Base-by-base conservation (phyloP, 2,329 filamentous ascomycete species). In the Allantophomopsis lycopodina region DNA sequence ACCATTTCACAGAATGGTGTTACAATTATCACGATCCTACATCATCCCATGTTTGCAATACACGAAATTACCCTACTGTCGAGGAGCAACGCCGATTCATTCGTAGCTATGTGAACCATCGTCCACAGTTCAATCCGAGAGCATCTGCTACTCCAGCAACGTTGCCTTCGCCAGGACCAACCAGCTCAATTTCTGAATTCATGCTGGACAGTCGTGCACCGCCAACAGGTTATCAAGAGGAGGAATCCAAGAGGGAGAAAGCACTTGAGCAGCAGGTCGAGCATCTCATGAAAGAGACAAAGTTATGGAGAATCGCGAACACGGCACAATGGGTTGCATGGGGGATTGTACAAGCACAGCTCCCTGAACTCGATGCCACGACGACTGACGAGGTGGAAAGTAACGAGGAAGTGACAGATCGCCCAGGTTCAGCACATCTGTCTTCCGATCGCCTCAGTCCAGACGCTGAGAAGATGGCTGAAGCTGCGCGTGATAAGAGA, bases 1-100 rank as follows among this genome's bases (percentile, higher is more conserved):
- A 98, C 58, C 91, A 98, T 60, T 98, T 98, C 60, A 83, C 85
- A 1, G 91, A 98, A 61, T 98, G 91, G 91, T 83, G 85, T 50
- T 96, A 96, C 68, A 89, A 98, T 61, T 98, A 98, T 60, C 88
- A 95, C 56, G 79, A 91, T 55, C 60, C 74, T 3, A 63, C 66
- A 20, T 62, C 61, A 23, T 66, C 85, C 0, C 76, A 75, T 63
- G 73, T 68, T 18, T 89, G 84, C 66, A 76, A 80, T 51, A 72
- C 72, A 5, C 62, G 64, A 39, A 60, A 64, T 39, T 98, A 94
- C 59, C 91, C 91, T 0, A 85, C 69, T 0, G 61, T 69, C 0
- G 83, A 88, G 41, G 81, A 95, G 58, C 91, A 95, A 55, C 71
- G 73, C 44, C 81, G 82, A 30, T 95, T 95, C 59, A 69, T 98